These are phyloP conservation scores for Cytospora leucostoma DNA, from an alignment of 2,329 filamentous ascomycete species.

Conservation along the genomic window DNA sequence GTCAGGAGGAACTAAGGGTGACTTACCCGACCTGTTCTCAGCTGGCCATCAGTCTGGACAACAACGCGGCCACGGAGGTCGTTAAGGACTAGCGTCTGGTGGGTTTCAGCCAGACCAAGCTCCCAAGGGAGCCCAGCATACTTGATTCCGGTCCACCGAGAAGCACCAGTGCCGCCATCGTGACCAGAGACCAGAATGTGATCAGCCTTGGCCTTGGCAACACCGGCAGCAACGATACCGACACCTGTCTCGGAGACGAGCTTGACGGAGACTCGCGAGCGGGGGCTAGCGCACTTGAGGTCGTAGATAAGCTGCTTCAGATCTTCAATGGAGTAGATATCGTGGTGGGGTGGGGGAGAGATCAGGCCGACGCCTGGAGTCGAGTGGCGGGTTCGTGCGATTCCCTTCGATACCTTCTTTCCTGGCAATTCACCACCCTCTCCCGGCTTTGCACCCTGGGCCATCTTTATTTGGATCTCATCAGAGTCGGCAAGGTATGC, in stretches of 20 bases:
- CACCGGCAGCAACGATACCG: constrained; percentile 95
- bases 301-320: constrained; percentile 98
- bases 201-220: constrained; percentile 95
- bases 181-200: constrained; percentile 97
- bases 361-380: constrained; percentile 96
- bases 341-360: constrained; percentile 93
- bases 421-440: constrained; percentile 96
- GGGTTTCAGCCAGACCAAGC: constrained; percentile 91
- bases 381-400: constrained; percentile 92
- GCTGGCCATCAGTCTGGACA: constrained; percentile 93
- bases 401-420: constrained; percentile 93
- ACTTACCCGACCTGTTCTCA: constrained; percentile 72
- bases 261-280: constrained; percentile 92
- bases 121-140: constrained; percentile 98
- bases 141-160: constrained; percentile 97
- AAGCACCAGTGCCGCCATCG: constrained; percentile 95
- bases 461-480: constrained; percentile 99
- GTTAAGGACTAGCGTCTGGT: constrained; percentile 94
- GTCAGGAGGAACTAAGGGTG: no score
- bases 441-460: constrained; percentile 95
- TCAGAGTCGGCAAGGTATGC: constrained; percentile 94
- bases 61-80: constrained; percentile 94
- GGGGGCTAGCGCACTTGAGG: constrained; percentile 92
- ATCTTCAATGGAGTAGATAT: constrained; percentile 98
- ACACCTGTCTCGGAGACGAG: constrained; percentile 97